Percentiles rank a stretch among this genome's conserved stretches.
phyloP scores from a whole-genome alignment of 495 filamentous ascomycete species.

The Penicillium goetzii region DNA sequence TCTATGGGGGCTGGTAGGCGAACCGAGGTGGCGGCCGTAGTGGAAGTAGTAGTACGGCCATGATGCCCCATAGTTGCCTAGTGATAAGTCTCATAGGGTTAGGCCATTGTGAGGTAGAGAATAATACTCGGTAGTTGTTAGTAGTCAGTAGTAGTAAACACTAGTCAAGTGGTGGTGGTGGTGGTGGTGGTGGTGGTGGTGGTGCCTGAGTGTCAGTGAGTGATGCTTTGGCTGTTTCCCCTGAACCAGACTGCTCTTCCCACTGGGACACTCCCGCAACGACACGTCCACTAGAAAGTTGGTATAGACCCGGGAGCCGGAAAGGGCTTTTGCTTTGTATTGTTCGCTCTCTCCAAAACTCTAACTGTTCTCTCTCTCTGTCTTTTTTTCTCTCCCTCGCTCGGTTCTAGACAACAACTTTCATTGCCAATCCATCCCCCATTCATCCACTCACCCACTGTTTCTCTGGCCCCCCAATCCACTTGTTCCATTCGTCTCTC shows the following conservation, averaged over 20 bases:
- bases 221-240: not conserved
- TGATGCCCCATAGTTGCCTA: not conserved
- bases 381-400: not conserved
- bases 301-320: too few relatives aligned
- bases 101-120: not conserved
- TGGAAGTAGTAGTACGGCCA: not conserved
- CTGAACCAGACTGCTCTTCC: not conserved
- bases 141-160: too few relatives aligned
- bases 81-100: not conserved
- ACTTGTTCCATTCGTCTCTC: not conserved
- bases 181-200: not conserved
- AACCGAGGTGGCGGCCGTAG: slow-evolving; percentile 1
- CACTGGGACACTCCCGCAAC: not conserved
- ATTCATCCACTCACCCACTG: slow-evolving; percentile 7
- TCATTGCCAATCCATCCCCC: slow-evolving; percentile 3
- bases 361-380: not conserved
- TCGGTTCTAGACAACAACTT: not conserved
- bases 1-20: not conserved
- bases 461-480: not conserved
- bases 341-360: too few relatives aligned
- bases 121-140: not conserved
- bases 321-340: not conserved
- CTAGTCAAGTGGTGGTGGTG: too few relatives aligned
- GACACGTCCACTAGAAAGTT: not conserved
- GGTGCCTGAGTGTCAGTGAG: too few relatives aligned